Evolutionary conservation across 306 rosid species (phyloP), one percentile per base, ranked within the genome.

Genomic region (Sophora flavescens): DNA sequence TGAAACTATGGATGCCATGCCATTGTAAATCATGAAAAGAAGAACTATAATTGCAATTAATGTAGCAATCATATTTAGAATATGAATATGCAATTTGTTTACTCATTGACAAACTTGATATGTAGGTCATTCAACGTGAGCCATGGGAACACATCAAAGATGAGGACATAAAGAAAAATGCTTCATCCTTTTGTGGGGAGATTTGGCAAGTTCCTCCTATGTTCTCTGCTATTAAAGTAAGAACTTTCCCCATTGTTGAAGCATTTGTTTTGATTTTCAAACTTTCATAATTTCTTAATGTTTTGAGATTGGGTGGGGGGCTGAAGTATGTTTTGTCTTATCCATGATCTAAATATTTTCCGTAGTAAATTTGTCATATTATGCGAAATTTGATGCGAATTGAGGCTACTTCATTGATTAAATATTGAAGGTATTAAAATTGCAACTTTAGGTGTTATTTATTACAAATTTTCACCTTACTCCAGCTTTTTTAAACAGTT

Each of bases 131-230:
- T 89, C 98, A 89, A 74, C 98, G 97, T n/a, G 97, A 95, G 48
- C 92, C 97, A 48, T 95, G 98, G 98, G 98, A 95, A 83, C 97
- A 95, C 83, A 89, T 95, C 86, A 95, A 90, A 89, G 96, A 95
- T 32, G 95, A 76, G 81, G 93, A 92, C 87, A 86, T 92, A 63
- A 89, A 85, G 84, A 95, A 78, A 87, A 85, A 74, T 75, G 95
- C 87, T 62, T 74, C 86, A 10, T 82, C 97, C 70, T 95, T 94
- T 82, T 74, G 84, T 66, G 98, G 98, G 74, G 97, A 95, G 90
- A 92, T 89, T 75, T 95, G 97, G 98, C 98, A 95, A 88, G 97
- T 95, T 60, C 98, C 98, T 75, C 98, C 98, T 17, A 95, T 95
- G 97, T 95, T 95, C 83, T 95, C 98, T 66, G 98, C 98, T 77